phyloP scores from a whole-genome alignment of 495 filamentous ascomycete species.

The Bacidia gigantensis region DNA sequence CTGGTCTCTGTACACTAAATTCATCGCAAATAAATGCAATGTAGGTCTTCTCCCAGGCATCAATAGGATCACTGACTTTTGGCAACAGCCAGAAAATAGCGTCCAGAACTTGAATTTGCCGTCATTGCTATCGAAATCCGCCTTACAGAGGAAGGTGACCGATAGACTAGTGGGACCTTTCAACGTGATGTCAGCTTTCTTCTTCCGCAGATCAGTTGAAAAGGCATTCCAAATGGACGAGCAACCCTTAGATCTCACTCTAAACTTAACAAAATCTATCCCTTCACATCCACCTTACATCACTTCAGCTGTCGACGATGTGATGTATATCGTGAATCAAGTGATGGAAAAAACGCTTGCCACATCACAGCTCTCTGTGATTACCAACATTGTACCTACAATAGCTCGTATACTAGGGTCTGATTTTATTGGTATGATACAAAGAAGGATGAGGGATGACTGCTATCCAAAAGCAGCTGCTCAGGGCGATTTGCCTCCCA shows the following conservation, averaged over 20 bases:
- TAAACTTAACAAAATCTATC: slow-evolving; percentile 55
- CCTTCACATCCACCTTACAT: slow-evolving; percentile 72
- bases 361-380: slow-evolving; percentile 64
- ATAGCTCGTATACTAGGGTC: slow-evolving; percentile 76
- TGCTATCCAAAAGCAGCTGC: slow-evolving; percentile 65
- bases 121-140: slow-evolving; percentile 56
- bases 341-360: slow-evolving; percentile 73
- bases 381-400: slow-evolving; percentile 62
- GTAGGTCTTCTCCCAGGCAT: slow-evolving; percentile 39
- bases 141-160: slow-evolving; percentile 59
- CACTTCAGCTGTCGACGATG: slow-evolving; percentile 90
- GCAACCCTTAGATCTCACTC: slow-evolving; percentile 60
- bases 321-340: slow-evolving; percentile 97
- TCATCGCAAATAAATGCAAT: slow-evolving; percentile 70
- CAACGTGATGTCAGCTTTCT: slow-evolving; percentile 82
- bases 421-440: slow-evolving; percentile 94
- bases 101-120: slow-evolving; percentile 43
- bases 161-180: slow-evolving; percentile 63
- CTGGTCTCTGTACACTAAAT: slow-evolving; percentile 86
- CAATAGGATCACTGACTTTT: slow-evolving; percentile 8
- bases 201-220: slow-evolving; percentile 88
- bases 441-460: slow-evolving; percentile 94
- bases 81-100: slow-evolving; percentile 22
- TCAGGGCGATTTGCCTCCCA: slow-evolving; percentile 66
- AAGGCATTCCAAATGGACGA: slow-evolving; percentile 98